Percentiles rank a stretch among this genome's conserved stretches.
phyloP scores from a whole-genome alignment of 805 yeast genomes.

The Starmerella khaoyaiensis region DNA sequence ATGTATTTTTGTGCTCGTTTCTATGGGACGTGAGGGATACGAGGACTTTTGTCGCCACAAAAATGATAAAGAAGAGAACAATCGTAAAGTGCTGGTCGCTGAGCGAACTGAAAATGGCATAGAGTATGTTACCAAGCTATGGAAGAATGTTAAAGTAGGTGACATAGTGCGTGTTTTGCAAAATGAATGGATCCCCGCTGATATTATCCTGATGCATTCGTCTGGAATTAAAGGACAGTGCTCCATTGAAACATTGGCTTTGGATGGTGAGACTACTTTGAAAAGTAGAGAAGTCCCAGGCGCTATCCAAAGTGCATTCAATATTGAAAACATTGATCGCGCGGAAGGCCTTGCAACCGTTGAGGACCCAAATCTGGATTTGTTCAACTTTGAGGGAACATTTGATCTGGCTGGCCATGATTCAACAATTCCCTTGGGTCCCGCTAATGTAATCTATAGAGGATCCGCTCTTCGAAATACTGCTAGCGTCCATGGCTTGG shows the following conservation, averaged over 20 bases:
- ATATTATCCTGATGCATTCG: conserved; percentile 57
- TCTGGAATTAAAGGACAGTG: conserved; percentile 46
- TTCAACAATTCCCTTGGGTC: conserved; percentile 44
- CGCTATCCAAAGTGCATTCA: conserved; percentile 38
- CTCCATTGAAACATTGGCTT: conserved; percentile 88
- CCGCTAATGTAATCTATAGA: conserved; percentile 76
- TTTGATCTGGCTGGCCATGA: conserved; percentile 27
- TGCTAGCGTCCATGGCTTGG: conserved; percentile 57
- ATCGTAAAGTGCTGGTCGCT: conserved; percentile 36
- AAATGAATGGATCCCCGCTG: conserved; percentile 94
- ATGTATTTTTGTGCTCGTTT: conserved; percentile 70
- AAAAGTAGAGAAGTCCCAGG: conserved; percentile 60
- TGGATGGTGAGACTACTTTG: conserved; percentile 93
- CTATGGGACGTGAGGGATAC: conserved; percentile 84
- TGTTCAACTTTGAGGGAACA: conserved; percentile 80
- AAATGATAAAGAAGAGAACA: conserved; percentile 76
- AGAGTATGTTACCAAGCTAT: conserved; percentile 31
- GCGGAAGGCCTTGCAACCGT: conserved; percentile 36
- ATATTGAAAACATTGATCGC: conserved; percentile 34
- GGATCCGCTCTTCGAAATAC: conserved; percentile 88
- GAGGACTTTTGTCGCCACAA: conserved; percentile 84
- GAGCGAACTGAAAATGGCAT: conserved; percentile 8
- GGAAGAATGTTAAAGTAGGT: conserved; percentile 84
- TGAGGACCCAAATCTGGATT: conserved; percentile 86
- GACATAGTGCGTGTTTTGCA: conserved; percentile 58